phyloP scores from a whole-genome alignment of 768 basidiomycete species.

The Vararia minispora region DNA sequence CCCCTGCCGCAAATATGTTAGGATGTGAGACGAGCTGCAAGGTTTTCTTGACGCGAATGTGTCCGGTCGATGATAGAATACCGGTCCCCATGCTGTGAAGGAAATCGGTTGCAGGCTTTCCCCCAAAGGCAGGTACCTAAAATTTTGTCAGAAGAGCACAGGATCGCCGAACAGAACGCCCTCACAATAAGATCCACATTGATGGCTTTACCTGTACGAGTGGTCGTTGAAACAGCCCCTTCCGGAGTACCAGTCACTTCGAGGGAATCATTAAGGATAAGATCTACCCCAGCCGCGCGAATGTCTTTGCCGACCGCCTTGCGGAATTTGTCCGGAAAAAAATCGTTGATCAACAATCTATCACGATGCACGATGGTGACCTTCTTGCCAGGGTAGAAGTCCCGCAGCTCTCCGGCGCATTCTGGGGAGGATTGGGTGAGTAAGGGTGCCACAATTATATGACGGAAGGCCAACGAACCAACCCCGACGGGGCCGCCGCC shows the following conservation, averaged over 20 bases:
- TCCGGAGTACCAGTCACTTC: slow-evolving; percentile 29
- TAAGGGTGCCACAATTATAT: neutral
- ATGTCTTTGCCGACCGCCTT: slow-evolving; percentile 30
- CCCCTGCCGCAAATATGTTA: slow-evolving; percentile 51
- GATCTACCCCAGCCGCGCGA: slow-evolving; percentile 30
- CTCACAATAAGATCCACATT: slow-evolving; percentile 48
- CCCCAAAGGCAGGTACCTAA: slow-evolving; percentile 18
- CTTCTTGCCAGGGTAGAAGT: slow-evolving; percentile 31
- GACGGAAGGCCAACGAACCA: slow-evolving; percentile 18
- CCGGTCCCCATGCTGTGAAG: slow-evolving; percentile 30
- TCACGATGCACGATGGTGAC: slow-evolving; percentile 50
- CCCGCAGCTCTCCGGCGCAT: slow-evolving; percentile 30
- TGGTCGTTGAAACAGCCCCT: slow-evolving; percentile 29
- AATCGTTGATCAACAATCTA: slow-evolving; percentile 36
- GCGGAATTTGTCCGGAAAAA: slow-evolving; percentile 44
- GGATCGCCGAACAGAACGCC: neutral
- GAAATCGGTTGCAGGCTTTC: slow-evolving; percentile 39
- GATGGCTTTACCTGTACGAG: slow-evolving; percentile 37
- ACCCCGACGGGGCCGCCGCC: slow-evolving; percentile 21
- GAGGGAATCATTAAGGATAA: slow-evolving; percentile 40
- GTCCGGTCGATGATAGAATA: slow-evolving; percentile 23
- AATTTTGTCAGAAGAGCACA: neutral
- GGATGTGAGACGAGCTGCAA: slow-evolving; percentile 40
- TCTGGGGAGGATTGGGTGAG: slow-evolving; percentile 18
- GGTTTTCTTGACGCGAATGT: slow-evolving; percentile 42